Conservation (phyloP, 192 early-diverging fungal genomes). For the Chytriomyces hyalinus region DNA sequence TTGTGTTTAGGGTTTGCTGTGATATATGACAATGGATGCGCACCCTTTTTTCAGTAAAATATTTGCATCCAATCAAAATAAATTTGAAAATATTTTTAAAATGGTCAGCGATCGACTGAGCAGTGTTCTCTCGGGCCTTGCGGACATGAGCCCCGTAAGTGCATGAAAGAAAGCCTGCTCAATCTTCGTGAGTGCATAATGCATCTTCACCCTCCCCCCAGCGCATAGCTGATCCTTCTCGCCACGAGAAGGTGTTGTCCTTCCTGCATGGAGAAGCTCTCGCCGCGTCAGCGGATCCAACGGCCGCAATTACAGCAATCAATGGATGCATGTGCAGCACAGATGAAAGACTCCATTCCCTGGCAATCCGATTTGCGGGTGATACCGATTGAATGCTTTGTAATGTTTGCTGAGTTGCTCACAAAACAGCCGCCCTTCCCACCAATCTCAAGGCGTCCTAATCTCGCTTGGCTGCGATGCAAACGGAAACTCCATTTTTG, state of each 20-base stretch:
- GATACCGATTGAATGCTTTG: neutral
- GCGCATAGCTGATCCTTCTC: conserved; percentile 28
- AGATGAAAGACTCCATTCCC: conserved; percentile 6
- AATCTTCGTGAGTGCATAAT: neutral
- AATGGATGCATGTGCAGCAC: conserved; percentile 5
- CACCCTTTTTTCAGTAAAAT: too few species aligned
- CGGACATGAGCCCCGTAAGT: conserved; percentile 13
- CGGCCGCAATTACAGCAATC: neutral
- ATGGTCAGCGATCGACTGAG: neutral
- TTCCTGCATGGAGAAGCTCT: conserved; percentile 1
- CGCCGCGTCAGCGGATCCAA: neutral
- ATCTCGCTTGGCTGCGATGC: too few species aligned
- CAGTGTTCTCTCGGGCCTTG: neutral
- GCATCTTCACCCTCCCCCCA: neutral
- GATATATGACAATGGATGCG: too few species aligned
- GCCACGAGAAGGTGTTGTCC: conserved; percentile 30
- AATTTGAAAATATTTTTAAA: too few species aligned
- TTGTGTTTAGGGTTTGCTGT: too few species aligned
- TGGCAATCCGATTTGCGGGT: conserved; percentile 28
- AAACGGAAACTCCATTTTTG: too few species aligned
- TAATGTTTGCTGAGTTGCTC: neutral
- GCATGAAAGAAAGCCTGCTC: neutral
- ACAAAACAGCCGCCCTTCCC: neutral
- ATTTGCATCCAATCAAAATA: too few species aligned
- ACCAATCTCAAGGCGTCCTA: neutral